Percentiles rank a stretch among this genome's conserved stretches.
Conservation (phyloP, 106 monocot genomes). For the Dendrobium huoshanense region DNA sequence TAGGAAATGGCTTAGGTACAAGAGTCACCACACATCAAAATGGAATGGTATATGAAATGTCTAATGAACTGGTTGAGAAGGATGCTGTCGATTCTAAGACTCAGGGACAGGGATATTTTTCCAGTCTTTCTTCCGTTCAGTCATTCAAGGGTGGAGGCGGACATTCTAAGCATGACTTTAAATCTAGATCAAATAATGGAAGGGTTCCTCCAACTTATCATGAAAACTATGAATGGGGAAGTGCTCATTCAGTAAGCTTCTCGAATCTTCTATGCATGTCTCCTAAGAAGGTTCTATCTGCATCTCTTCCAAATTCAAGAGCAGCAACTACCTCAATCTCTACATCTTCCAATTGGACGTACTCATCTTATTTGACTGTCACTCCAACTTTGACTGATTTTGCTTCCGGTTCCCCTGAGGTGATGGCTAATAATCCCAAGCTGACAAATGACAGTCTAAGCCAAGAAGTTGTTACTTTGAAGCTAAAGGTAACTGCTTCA, state of each 20-base stretch:
- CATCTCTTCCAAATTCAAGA: slow-evolving; percentile 35
- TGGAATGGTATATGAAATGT: too few relatives aligned
- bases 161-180: slow-evolving; percentile 11
- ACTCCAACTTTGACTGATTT: too few relatives aligned
- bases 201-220: slow-evolving; percentile 3
- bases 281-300: slow-evolving; percentile 37
- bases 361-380: too few relatives aligned
- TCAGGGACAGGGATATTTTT: background rate
- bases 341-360: too few relatives aligned
- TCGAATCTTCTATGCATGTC: slow-evolving; percentile 12
- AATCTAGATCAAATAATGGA: slow-evolving; percentile 8
- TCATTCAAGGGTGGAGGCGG: slow-evolving; percentile 27
- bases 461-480: too few relatives aligned
- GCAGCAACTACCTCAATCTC: slow-evolving; percentile 9
- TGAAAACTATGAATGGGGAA: slow-evolving; percentile 9
- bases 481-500: too few relatives aligned
- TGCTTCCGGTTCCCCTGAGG: too few relatives aligned
- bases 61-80: slow-evolving; percentile 27
- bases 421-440: too few relatives aligned
- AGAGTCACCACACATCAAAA: too few relatives aligned
- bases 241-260: slow-evolving; percentile 5
- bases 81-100: slow-evolving; percentile 4
- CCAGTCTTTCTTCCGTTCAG: slow-evolving; percentile 30
- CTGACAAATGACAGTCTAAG: too few relatives aligned
- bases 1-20: too few relatives aligned